Base-by-base conservation (phyloP, 169 alveolate species). In the Toxoplasma gondii region DNA sequence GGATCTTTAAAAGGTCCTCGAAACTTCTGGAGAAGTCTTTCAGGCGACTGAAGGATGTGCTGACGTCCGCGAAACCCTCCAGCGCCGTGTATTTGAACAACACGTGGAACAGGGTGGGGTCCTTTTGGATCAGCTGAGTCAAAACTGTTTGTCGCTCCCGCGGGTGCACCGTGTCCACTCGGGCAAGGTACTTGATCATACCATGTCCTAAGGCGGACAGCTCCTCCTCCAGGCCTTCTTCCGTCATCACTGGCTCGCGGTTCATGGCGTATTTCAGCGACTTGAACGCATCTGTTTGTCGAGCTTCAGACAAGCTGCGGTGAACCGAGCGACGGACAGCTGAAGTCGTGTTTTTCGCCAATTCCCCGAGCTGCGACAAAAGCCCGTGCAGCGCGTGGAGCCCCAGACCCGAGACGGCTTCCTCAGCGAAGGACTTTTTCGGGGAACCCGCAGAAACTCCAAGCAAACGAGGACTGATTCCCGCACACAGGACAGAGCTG, bases 251-350 rank as follows among this genome's bases (percentile, higher is more conserved):
- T 19, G 45, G 87, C 34, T n/a, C 53, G 29, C 34, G 45, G 10
- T n/a, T 78, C 45, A 78, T 27, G 22, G 87, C 87, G 45, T 78
- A 78, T 34, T 78, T 78, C 41, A 78, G 87, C 31, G 87, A 34
- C 87, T 78, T 78, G 44, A 78, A 78, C 45, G 87, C 24, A 31
- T 78, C 87, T 10, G 87, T 78, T 27, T 78, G 87, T 34, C 87
- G 27, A 22, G 87, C 87, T 39, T 17, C 87, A 34, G 87, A 78
- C 29, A 78, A 31, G 43, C 87, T 34, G 34, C 87, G 87, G 45
- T 78, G 87, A 1, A 78, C 87, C 87, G 87, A 24, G 41, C 87
- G 43, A 7, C 87, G 43, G 87, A 78, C 45, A 19, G 87, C 87
- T 12, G 87, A 22, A 38, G 87, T 78, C 31, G 87, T 78, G 43